Evolutionary conservation across 805 yeast species (phyloP), one percentile per base, ranked within the genome.

Genomic region (Saccharomyces kudriavzevii): DNA sequence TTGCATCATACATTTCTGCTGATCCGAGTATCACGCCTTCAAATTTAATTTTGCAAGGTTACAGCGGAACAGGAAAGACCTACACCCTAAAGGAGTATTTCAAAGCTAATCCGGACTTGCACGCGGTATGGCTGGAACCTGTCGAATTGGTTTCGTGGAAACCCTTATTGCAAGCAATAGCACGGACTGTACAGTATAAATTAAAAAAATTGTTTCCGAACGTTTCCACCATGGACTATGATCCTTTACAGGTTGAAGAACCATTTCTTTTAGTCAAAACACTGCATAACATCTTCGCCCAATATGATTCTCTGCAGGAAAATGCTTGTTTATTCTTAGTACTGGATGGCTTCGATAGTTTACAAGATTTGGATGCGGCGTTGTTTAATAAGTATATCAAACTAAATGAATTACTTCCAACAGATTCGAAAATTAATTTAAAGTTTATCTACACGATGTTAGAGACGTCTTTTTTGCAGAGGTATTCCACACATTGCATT

Each of bases 71-170:
- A 14, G 72, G 72, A 5, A 69, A 69, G 47, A 59, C 70, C 1
- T 56, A 56, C 30, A 59, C 67, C 4, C 29, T 66, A 26, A 55
- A 48, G 17, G 54, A 58, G 20, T 58, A 57, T 27, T 62, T 67
- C 14, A 53, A 56, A 3, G 48, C 46, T 4, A 56, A 62, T 40
- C 52, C 56, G 5, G 54, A 54, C 1, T 28, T 65, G 4, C 49
- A 58, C 0, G 49, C 53, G 48, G 60, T 58, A 2, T 59, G 62
- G 58, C 48, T 69, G 8, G 58, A 59, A 45, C 65, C 69, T 1
- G 60, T 59, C n/a, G 71, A 67, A 49, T 52, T 64, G 28, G 70
- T 69, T 6, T 56, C 68, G 3, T 62, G 70, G 70, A 69, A 68
- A 53, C 66, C 69, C 3, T 54, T 68, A 10, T 51, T 67, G 51